Base-by-base conservation (phyloP, 2,329 filamentous ascomycete species). In the Exophiala dermatitidis region DNA sequence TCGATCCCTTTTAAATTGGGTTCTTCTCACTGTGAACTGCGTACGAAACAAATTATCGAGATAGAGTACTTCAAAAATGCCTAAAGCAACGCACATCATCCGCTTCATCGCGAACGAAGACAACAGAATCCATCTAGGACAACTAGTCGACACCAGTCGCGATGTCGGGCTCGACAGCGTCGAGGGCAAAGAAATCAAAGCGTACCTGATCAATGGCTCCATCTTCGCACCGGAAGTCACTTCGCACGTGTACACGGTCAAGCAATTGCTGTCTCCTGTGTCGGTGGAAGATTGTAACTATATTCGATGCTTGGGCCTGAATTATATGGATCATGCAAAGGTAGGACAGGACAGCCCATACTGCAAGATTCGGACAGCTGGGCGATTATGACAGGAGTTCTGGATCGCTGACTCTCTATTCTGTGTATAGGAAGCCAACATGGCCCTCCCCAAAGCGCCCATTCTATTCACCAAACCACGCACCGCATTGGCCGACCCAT, bases 221-320 rank as follows among this genome's bases (percentile, higher is more conserved):
- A 61, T 67, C 1, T 72, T 71, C 50, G 63, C 68, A 34, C 67
- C 69, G 26, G 59, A 60, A 6, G 69, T 72, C 6, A 69, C 67
- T 1, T 59, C 66, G 19, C 61, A 64, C 46, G 52, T 60, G 7
- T 59, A 57, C 37, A 60, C 59, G 5, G 59, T 61, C 37, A 60
- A 61, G 59, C 48, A 57, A 44, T 66, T 58, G 66, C 63, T 41
- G 48, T 60, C 57, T 26, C 59, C 59, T 28, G 54, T 61, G 26
- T 54, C 54, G n/a, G 52, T 32, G 37, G 59, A 60, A 42, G 59
- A 61, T 30, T 60, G 54, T 46, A 61, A 61, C 47, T 61, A 60
- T 36, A 72, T 75, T 44, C 70, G 72, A n/a, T 76, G 73, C 60
- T 60, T 75, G 45, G 73, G 73, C 5, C 67, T 76, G 52, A 76